Conservation (phyloP, 2,329 filamentous ascomycete genomes). For the Aspergillus fischeri region DNA sequence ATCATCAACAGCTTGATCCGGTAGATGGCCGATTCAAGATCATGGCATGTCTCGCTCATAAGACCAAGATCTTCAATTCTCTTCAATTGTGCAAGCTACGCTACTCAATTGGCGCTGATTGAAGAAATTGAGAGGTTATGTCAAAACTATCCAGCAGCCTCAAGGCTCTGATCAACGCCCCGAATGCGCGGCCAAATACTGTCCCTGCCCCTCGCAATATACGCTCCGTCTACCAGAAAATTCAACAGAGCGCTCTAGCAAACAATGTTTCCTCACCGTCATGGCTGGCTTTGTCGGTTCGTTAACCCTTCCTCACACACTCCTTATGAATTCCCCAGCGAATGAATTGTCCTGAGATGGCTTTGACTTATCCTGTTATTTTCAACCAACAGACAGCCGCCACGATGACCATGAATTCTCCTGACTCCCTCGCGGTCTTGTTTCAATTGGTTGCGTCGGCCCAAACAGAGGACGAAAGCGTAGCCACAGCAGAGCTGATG, state of each 20-base stretch:
- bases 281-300: constrained; percentile 64
- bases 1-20: not conserved
- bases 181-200: constrained; percentile 62
- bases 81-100: not conserved
- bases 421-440: constrained; percentile 65
- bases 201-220: constrained; percentile 62
- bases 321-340: not conserved
- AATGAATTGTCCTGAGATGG: not conserved
- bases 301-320: constrained; percentile 9
- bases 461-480: constrained; percentile 20
- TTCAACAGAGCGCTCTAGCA: constrained; percentile 60
- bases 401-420: constrained; percentile 82
- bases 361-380: not conserved
- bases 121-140: constrained; percentile 45
- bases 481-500: constrained; percentile 38
- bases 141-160: constrained; percentile 68
- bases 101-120: not conserved
- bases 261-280: constrained; percentile 60
- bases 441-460: constrained; percentile 45
- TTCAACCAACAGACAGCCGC: constrained; percentile 62
- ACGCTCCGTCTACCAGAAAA: constrained; percentile 58
- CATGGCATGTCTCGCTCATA: not conserved
- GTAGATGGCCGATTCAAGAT: not conserved
- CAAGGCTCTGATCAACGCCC: constrained; percentile 69
- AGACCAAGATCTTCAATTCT: not conserved